These are phyloP conservation scores for Scutellaria barbata DNA, from an alignment of 257 asterid genomes.

Conservation along the genomic window DNA sequence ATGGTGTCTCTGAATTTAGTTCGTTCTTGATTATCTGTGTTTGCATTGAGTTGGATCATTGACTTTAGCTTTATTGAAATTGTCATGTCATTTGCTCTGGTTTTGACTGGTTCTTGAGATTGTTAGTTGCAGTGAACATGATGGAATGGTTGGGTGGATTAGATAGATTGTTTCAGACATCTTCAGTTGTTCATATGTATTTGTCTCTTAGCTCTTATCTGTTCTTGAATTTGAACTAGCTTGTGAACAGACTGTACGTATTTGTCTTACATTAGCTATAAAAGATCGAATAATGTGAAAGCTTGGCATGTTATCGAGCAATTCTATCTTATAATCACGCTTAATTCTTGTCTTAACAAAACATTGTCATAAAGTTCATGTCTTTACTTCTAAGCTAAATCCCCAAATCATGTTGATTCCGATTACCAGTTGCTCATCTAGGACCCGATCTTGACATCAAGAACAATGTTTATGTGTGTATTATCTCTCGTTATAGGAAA, in stretches of 20 bases:
- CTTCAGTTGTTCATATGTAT: background rate
- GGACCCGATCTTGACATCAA: too few relatives aligned
- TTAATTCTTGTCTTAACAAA: background rate
- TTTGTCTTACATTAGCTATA: constrained; percentile 30
- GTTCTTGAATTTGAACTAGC: background rate
- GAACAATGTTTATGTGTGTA: background rate
- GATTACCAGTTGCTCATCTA: background rate
- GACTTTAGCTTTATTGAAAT: too few relatives aligned
- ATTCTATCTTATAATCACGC: background rate
- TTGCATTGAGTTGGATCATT: background rate
- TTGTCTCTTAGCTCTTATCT: constrained; percentile 20
- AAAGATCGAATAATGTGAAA: background rate
- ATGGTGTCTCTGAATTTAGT: too few relatives aligned
- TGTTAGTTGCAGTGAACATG: background rate
- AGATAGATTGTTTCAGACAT: background rate
- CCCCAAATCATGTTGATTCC: background rate
- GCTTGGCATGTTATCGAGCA: background rate
- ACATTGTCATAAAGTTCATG: background rate
- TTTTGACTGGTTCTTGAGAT: background rate
- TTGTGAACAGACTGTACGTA: constrained; percentile 23
- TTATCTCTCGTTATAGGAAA: constrained; percentile 41
- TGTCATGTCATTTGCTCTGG: background rate
- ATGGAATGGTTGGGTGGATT: background rate
- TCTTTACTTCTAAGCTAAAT: background rate
- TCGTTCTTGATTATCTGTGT: background rate